Evolutionary conservation across 257 asterid genomes (phyloP), one percentile per base, ranked within the genome.

Genomic region (Solanum chmielewskii): DNA sequence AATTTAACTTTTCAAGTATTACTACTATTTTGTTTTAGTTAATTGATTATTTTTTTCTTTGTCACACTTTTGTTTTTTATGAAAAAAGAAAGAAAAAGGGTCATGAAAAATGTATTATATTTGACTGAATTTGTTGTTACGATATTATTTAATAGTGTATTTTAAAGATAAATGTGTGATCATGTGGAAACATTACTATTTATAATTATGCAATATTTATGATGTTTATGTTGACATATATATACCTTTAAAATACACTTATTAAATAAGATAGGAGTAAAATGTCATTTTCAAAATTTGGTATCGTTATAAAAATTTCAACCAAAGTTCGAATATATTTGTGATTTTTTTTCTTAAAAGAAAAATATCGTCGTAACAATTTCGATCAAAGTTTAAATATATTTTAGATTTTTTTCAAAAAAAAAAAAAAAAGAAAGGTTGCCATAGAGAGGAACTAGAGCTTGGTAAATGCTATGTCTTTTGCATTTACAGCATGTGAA

Each of bases 161-260:
- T 37, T 37, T 37, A 37, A 37, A 37, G 7, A 37, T 37, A 37
- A 0, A 37, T 1, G 0, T 37, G 39, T 6, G 0, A 37, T 0
- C 7, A 37, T 37, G 0, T 35, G 7, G 0, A 5, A 0, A 35
- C 1, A 35, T 35, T 35, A 35, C 0, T 35, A 37, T 37, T 35
- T 5, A 37, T 37, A 37, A 37, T 5, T 37, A 37, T 37, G 7
- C 39, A 37, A 35, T 37, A 37, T 37, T 37, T 37, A 37, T 6
- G 33, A 29, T 25, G 27, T 25, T 25, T 25, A 25, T 25, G 27
- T 25, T 25, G 27, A 25, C 27, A 25, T 29, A 35, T 35, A 35
- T 35, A 4, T 35, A 35, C 4, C 5, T 35, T 35, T 1, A 35
- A 35, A 35, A 35, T 35, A 35, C 6, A 35, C 6, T 25, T 35